phyloP scores from a whole-genome alignment of 108 stramenopile genomes.

The Nitzschia sp. region DNA sequence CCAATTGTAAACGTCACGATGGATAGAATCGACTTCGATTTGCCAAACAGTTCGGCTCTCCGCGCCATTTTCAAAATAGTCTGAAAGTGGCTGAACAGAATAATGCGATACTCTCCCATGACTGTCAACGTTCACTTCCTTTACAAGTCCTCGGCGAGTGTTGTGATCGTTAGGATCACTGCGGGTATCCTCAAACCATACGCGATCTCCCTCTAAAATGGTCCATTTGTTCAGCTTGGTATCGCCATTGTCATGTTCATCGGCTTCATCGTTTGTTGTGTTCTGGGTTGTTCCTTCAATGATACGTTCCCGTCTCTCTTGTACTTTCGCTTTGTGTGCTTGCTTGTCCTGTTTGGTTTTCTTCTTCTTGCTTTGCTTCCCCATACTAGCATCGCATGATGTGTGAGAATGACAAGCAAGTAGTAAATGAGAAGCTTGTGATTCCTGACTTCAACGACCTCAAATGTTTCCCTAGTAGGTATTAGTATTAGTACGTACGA shows the following conservation, averaged over 20 bases:
- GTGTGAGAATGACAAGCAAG: too few species aligned
- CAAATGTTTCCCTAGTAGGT: too few species aligned
- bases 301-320: background rate
- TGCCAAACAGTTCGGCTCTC: background rate
- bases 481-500: too few species aligned
- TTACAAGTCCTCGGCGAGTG: background rate
- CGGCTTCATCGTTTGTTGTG: background rate
- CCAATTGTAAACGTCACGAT: background rate
- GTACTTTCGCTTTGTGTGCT: background rate
- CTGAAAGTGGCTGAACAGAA: background rate
- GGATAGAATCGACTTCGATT: background rate
- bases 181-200: background rate
- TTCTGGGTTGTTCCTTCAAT: background rate
- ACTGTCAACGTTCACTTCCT: background rate
- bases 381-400: too few species aligned
- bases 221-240: background rate
- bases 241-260: background rate
- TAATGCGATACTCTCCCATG: background rate
- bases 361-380: constrained; percentile 1
- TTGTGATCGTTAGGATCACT: background rate
- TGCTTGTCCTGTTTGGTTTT: background rate
- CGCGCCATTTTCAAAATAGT: background rate
- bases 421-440: too few species aligned
- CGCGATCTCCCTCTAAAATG: background rate
- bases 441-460: too few species aligned